A percentile compares a stretch with the other conserved stretches of the same genome.
Conservation (phyloP, 1,284 basidiomycete species). For the Fomes fomentarius region DNA sequence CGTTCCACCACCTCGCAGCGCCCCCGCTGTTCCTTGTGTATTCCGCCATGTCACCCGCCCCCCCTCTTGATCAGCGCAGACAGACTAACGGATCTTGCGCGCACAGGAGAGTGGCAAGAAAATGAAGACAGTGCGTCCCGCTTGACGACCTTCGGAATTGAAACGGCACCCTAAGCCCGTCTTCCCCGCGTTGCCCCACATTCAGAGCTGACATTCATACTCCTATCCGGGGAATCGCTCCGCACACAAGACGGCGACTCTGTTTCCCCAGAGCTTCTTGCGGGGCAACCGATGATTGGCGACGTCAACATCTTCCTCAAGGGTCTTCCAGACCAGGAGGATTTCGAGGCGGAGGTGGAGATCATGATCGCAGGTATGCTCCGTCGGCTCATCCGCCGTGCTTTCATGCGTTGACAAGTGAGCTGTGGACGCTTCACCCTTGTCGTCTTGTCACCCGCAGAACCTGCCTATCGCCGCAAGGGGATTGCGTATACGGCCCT, state of each 20-base stretch:
- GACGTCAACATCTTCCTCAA: slow-evolving; percentile 93
- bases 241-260: slow-evolving; percentile 17
- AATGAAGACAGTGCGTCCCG: slow-evolving; percentile 80
- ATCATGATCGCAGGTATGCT: slow-evolving; percentile 84
- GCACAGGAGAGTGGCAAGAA: slow-evolving; percentile 78
- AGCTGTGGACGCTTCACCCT: no score
- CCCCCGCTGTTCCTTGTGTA: slow-evolving; percentile 7
- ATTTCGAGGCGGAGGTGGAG: slow-evolving; percentile 66
- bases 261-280: slow-evolving; percentile 39
- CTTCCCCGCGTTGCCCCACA: not conserved
- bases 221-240: slow-evolving; percentile 10
- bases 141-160: slow-evolving; percentile 10
- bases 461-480: slow-evolving; percentile 60
- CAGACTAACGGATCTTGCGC: not conserved
- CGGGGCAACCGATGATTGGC: slow-evolving; percentile 78
- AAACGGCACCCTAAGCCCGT: not conserved
- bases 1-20: no score
- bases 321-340: slow-evolving; percentile 45
- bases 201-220: slow-evolving; percentile 68
- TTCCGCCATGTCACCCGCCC: not conserved
- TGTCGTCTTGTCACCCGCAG: slow-evolving; percentile 37
- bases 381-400: no score
- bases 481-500: slow-evolving; percentile 73
- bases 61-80: not conserved
- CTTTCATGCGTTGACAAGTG: no score